These are phyloP conservation scores for Holtermanniella nyarrowii DNA, from an alignment of 768 basidiomycete species.

Conservation along the genomic window DNA sequence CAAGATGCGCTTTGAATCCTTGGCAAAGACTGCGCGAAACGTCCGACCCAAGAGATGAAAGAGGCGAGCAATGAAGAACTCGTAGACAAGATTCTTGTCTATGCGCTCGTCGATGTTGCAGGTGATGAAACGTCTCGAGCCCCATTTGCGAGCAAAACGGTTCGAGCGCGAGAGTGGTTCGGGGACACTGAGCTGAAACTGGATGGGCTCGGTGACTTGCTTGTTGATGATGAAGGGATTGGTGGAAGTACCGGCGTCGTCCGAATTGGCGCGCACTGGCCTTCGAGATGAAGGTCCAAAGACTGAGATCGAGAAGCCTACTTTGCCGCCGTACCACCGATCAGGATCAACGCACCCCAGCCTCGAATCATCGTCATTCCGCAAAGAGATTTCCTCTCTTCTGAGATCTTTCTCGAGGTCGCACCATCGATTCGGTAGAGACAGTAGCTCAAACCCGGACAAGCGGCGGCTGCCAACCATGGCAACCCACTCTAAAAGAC, in stretches of 20 bases:
- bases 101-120: conserved; percentile 10
- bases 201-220: conserved; percentile 4
- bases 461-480: neutral
- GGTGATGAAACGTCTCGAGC: conserved; percentile 20
- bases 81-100: neutral
- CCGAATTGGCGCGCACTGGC: neutral
- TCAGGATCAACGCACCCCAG: conserved; percentile 7
- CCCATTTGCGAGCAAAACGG: conserved; percentile 23
- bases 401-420: conserved; percentile 14
- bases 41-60: conserved; percentile 23
- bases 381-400: conserved; percentile 17
- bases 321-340: conserved; percentile 22
- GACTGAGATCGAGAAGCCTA: conserved; percentile 13
- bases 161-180: conserved; percentile 23
- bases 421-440: too few relatives aligned
- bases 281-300: neutral
- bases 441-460: neutral
- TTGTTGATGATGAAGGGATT: neutral
- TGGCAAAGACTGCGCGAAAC: conserved; percentile 21
- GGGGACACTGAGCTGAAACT: conserved; percentile 6
- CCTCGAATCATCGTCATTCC: conserved; percentile 6
- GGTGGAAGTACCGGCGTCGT: neutral
- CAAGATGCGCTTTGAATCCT: conserved; percentile 16
- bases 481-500: neutral
- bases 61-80: conserved; percentile 9